phyloP scores from a whole-genome alignment of 1,284 basidiomycete species.

The Ceratobasidium papillatum region DNA sequence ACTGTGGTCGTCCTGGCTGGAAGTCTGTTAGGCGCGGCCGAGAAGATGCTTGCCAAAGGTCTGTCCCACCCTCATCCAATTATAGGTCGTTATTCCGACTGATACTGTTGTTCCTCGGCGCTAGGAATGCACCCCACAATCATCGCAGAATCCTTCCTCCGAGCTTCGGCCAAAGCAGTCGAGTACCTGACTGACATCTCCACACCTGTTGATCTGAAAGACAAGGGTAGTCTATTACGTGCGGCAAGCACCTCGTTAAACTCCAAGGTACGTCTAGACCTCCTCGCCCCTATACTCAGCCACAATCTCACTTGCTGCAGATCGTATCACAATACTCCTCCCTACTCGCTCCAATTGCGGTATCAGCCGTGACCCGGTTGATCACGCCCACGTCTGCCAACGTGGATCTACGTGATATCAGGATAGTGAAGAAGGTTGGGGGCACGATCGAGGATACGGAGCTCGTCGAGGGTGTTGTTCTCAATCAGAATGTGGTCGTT shows the following conservation, averaged over 20 bases:
- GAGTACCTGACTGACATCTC: constrained; percentile 95
- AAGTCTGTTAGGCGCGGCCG: constrained; percentile 90
- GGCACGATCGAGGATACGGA: constrained; percentile 99
- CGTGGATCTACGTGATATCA: constrained; percentile 95
- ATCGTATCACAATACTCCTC: constrained; percentile 99
- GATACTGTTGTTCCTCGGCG: neutral
- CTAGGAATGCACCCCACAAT: constrained; percentile 92
- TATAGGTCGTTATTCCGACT: neutral
- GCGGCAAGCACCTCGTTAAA: constrained; percentile 96
- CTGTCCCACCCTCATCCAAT: neutral
- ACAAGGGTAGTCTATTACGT: constrained; percentile 85
- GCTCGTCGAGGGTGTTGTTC: constrained; percentile 93
- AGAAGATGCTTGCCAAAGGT: constrained; percentile 96
- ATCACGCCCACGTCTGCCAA: constrained; percentile 87
- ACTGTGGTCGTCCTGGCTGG: constrained; percentile 97
- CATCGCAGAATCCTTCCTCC: constrained; percentile 95
- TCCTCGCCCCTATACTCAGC: neutral
- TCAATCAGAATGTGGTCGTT: constrained; percentile 94
- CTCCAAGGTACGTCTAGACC: constrained; percentile 77
- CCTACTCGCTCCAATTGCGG: constrained; percentile 96
- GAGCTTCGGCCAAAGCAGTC: constrained; percentile 91
- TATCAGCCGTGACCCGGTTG: constrained; percentile 92
- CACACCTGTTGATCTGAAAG: constrained; percentile 90
- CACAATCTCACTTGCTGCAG: constrained; percentile 48
- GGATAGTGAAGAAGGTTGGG: constrained; percentile 98